phyloP scores from a whole-genome alignment of 2,329 filamentous ascomycete genomes.

The Colletotrichum limetticola region DNA sequence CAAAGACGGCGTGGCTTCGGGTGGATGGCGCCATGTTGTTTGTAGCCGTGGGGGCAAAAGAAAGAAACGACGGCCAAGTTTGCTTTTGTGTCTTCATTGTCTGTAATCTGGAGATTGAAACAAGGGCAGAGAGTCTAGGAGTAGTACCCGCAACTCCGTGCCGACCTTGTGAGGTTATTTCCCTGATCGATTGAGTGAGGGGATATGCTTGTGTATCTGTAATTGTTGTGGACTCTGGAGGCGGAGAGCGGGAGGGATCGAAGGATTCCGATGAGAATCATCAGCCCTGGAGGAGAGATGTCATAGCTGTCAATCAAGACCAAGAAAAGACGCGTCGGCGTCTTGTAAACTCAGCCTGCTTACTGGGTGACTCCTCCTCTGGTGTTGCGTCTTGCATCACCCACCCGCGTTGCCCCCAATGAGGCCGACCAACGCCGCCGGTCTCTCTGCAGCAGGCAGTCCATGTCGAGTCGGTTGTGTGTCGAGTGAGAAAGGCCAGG shows the following conservation, averaged over 20 bases:
- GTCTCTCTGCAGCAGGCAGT: neutral
- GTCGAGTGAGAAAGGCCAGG: neutral
- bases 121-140: neutral
- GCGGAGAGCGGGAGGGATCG: slow-evolving; percentile 2
- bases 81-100: slow-evolving; percentile 2
- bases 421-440: slow-evolving; percentile 13
- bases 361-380: neutral
- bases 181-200: neutral
- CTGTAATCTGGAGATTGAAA: neutral
- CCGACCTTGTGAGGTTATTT: neutral
- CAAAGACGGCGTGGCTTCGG: slow-evolving; percentile 24
- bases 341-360: slow-evolving; percentile 17
- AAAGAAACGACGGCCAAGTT: slow-evolving; percentile 2
- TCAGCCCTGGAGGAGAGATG: slow-evolving; percentile 19
- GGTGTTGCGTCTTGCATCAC: slow-evolving; percentile 20
- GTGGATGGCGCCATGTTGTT: slow-evolving; percentile 17
- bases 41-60: slow-evolving; percentile 14
- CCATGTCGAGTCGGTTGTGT: neutral
- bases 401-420: slow-evolving; percentile 22
- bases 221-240: neutral
- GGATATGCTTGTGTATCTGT: neutral
- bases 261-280: slow-evolving; percentile 10
- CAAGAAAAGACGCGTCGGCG: slow-evolving; percentile 10
- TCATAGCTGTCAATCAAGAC: slow-evolving; percentile 15
- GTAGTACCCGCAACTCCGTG: neutral